Evolutionary conservation across 1,139 yeast species (phyloP), one percentile per base, ranked within the genome.

Genomic region (Spathaspora jeffriesii): DNA sequence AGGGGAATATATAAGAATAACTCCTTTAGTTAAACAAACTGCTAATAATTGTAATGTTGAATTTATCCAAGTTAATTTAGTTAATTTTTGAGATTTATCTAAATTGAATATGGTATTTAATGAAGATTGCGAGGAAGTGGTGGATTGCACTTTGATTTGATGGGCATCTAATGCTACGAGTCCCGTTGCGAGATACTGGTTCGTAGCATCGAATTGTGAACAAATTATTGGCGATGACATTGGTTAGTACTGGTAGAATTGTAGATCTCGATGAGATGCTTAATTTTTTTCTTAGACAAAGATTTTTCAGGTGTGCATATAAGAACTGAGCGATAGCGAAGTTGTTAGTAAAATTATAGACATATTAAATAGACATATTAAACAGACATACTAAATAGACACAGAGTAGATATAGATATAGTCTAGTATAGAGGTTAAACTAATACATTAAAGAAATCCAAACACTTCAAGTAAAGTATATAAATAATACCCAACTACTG

Each of bases 121-220:
- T 20, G 73, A 58, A 13, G 75, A 56, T 43, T 68, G 72, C 8
- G 76, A 61, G 25, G 50, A 40, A 11, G 38, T 34, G 47, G 81
- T 67, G 7, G 88, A 76, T 56, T 80, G 85, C 3, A 88, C 88
- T 53, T 85, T 78, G 43, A 91, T 69, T 56, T 84, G 83, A 60
- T 88, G 93, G 9, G 84, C 74, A 61, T 90, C 96, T 52, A 91
- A 74, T 3, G 91, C 85, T 38, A 84, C 80, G 22, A 82, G 70
- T 1, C 83, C 91, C 43, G 83, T 79, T 17, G 96, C 95, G 56
- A 84, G 76, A 58, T 76, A 76, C 42, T 78, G 71, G 21, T 85
- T 84, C 1, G 78, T 64, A 11, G 82, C 74, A 65, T 84, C 88
- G 62, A 81, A 84, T 44, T 61, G 61, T 28, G 79, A 65, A 42